Evolutionary conservation across 495 filamentous ascomycete genomes (phyloP).

Genomic region (Talaromyces stipitatus): DNA sequence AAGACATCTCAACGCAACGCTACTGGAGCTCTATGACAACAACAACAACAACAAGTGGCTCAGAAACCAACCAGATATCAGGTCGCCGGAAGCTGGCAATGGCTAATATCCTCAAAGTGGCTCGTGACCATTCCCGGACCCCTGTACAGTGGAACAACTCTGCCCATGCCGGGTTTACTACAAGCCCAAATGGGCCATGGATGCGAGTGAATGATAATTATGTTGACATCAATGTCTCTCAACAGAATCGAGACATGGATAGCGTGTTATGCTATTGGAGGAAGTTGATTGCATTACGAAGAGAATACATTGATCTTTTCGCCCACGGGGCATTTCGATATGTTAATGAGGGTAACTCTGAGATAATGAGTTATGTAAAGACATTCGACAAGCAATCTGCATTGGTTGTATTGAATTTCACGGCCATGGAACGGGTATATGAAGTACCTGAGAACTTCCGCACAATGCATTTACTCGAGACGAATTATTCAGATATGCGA

Average conservation of each 20-base stretch:
- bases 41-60: not conserved
- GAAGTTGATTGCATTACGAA: conserved; percentile 17
- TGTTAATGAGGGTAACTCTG: conserved; percentile 1
- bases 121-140: conserved; percentile 37
- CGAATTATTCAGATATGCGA: conserved; percentile 2
- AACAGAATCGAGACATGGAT: conserved; percentile 21
- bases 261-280: conserved; percentile 43
- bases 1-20: conserved; percentile 53
- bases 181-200: conserved; percentile 32
- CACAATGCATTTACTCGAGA: not conserved
- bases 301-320: conserved; percentile 1
- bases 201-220: conserved; percentile 44
- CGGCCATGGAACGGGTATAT: conserved; percentile 2
- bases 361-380: conserved; percentile 1
- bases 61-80: conserved; percentile 15
- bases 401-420: conserved; percentile 1
- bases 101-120: conserved; percentile 1
- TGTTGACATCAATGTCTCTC: conserved; percentile 26
- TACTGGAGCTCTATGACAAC: conserved; percentile 23
- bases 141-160: conserved; percentile 39
- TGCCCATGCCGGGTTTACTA: conserved; percentile 35
- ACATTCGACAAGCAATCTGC: conserved; percentile 3
- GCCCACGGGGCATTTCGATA: not conserved
- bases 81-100: conserved; percentile 5
- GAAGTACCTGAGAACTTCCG: not conserved